Evolutionary conservation across 495 filamentous ascomycete genomes (phyloP).

Genomic region (Baudoinia panamericana): DNA sequence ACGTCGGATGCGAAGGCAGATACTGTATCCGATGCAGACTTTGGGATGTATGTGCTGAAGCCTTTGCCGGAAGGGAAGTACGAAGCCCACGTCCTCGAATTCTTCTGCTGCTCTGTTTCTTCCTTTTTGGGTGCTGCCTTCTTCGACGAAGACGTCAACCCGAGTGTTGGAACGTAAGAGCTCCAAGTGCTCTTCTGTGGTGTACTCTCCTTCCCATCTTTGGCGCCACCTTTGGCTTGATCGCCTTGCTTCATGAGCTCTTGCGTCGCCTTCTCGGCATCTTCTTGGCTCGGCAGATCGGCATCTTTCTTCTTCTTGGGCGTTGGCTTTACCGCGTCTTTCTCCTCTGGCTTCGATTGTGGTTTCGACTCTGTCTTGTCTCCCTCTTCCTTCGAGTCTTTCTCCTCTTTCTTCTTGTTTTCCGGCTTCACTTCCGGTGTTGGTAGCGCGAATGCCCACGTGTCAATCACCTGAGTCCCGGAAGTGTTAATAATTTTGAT

Average conservation of each 20-base stretch:
- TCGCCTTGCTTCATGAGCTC: conserved; percentile 8
- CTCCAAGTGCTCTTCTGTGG: conserved; percentile 19
- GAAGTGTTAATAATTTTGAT: conserved; percentile 41
- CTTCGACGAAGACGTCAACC: conserved; percentile 1
- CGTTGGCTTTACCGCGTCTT: conserved; percentile 5
- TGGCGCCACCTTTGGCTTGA: conserved; percentile 1
- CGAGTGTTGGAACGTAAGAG: conserved; percentile 16
- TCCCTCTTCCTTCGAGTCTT: conserved; percentile 2
- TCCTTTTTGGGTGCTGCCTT: conserved; percentile 13
- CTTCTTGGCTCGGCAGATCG: conserved; percentile 18
- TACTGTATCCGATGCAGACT: conserved; percentile 15
- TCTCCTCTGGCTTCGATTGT: conserved; percentile 6
- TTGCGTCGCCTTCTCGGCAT: conserved; percentile 18
- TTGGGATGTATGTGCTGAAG: conserved; percentile 26
- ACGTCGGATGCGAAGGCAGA: conserved; percentile 20
- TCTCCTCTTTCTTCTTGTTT: conserved; percentile 7
- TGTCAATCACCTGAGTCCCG: conserved; percentile 42
- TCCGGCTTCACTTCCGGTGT: conserved; percentile 21
- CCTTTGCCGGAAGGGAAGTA: conserved; percentile 28
- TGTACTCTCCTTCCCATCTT: conserved; percentile 2
- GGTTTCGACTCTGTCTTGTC: not conserved
- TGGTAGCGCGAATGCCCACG: conserved; percentile 35
- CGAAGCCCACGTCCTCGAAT: conserved; percentile 26
- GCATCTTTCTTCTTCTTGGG: conserved; percentile 13
- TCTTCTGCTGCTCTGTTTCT: conserved; percentile 22